Conservation (phyloP, 2,329 filamentous ascomycete genomes). For the Trichophaea hybrida region DNA sequence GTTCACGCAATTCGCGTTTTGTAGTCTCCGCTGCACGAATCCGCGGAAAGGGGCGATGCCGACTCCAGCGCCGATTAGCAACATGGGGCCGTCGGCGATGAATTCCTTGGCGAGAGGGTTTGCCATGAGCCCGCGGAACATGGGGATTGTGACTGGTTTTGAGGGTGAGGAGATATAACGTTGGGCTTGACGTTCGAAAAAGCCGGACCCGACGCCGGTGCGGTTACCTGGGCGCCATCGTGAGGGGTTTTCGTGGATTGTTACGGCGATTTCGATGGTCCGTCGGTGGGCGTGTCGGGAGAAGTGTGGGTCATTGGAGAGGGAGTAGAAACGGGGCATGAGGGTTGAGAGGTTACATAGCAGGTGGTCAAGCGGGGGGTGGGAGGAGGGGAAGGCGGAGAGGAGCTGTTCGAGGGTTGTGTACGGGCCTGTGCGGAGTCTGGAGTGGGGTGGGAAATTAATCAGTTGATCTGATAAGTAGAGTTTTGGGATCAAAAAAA, state of each 20-base stretch:
- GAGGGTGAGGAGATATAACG: constrained; percentile 55
- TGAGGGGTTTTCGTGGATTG: constrained; percentile 72
- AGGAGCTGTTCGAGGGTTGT: constrained; percentile 76
- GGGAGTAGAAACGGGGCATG: constrained; percentile 96
- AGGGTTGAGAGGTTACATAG: constrained; percentile 69
- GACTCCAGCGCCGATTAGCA: constrained; percentile 89
- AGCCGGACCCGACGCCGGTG: constrained; percentile 81
- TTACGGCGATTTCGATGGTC: constrained; percentile 90
- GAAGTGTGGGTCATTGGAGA: constrained; percentile 88
- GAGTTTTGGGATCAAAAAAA: constrained; percentile 9
- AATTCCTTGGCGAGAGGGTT: constrained; percentile 90
- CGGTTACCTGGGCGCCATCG: constrained; percentile 54
- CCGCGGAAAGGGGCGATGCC: constrained; percentile 95
- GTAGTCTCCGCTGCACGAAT: constrained; percentile 85
- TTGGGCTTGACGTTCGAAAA: constrained; percentile 72
- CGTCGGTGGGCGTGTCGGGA: constrained; percentile 56
- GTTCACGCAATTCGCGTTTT: constrained; percentile 91
- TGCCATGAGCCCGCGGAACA: constrained; percentile 97
- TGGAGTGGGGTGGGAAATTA: constrained; percentile 9
- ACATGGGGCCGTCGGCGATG: constrained; percentile 87
- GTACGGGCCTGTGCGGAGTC: constrained; percentile 68
- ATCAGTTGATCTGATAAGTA: constrained; percentile 21
- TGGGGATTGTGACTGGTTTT: constrained; percentile 50
- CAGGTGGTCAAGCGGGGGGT: constrained; percentile 70
- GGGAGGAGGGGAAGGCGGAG: constrained; percentile 78